Conservation (phyloP, 805 yeast species). For the Kuraishia piskuri region DNA sequence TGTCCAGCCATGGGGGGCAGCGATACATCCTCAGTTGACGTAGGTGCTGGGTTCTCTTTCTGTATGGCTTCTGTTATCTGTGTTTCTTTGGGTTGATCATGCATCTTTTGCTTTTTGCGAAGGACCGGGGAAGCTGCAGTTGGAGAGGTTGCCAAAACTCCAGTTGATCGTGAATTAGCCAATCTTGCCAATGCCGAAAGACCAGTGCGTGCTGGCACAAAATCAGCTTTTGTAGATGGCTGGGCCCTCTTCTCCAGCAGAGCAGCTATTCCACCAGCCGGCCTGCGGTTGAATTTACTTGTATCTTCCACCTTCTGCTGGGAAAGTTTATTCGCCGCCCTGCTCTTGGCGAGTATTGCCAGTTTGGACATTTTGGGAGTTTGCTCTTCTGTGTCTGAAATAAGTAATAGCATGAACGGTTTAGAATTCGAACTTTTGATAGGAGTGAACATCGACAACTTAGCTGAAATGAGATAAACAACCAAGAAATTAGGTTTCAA, state of each 20-base stretch:
- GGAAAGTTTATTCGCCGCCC: not conserved
- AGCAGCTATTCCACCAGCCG: not conserved
- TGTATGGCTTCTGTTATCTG: not conserved
- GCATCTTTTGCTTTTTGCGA: not conserved
- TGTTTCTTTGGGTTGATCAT: not conserved
- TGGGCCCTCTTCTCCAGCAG: not conserved
- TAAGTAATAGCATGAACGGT: not conserved
- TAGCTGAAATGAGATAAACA: not conserved
- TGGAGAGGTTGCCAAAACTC: not conserved
- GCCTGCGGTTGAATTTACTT: conserved; percentile 16
- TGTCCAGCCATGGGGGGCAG: not conserved
- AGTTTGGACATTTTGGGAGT: conserved; percentile 26
- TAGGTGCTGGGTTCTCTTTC: not conserved
- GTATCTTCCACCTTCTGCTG: not conserved
- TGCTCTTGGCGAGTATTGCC: conserved; percentile 35
- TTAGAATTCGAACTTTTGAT: not conserved
- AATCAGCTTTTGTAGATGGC: not conserved
- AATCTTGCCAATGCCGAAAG: not conserved
- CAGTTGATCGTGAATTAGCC: not conserved
- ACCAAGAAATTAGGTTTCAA: not conserved
- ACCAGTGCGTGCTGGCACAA: not conserved
- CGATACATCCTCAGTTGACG: not conserved
- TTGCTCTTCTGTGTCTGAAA: not conserved
- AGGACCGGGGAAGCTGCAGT: not conserved
- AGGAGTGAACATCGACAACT: not conserved